Base-by-base conservation (phyloP, 1,139 yeast species). In the Blastobotrys raffinosifermentans region DNA sequence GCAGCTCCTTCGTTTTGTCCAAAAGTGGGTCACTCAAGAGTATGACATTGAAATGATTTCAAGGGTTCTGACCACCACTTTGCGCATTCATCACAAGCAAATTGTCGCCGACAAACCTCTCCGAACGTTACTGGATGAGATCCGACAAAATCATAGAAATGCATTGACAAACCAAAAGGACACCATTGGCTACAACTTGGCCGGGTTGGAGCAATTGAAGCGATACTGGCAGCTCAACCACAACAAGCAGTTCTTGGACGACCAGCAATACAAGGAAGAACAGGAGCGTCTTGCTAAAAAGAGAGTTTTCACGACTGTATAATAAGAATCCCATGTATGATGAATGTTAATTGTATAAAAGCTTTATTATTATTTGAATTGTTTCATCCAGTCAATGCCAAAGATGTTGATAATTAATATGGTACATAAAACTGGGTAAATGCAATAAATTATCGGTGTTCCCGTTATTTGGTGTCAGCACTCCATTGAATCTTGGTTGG, bases 161-260 rank as follows among this genome's bases (percentile, higher is more conserved):
- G 75, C 77, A 34, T 66, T 91, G 42, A 63, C 66, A 34, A 51
- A 57, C 3, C 76, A 77, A 15, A 68, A 74, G 19, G 67, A 71
- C 38, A 78, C 74, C 43, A 68, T 91, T 39, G 97, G 96, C n/a
- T 80, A 75, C 64, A 93, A 93, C 54, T 69, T 86, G 21, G 91
- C 85, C 43, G 97, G 96, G 2, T 67, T 91, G 58, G 75, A 72
- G 51, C 82, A 75, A 51, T 63, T 83, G 44, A 79, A 77, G 54
- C 75, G 72, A 34, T 89, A 83, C 59, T 89, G 96, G 96, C 75
- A 76, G 41, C 62, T 79, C 51, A 70, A 70, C 34, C 97, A 89
- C 56, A 77, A 74, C 46, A 69, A 74, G 29, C 86, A 80, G 56
- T 89, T 80, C 55, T 72, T 75, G 36, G 95, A 84, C 49, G 87